Base-by-base conservation (phyloP, 2,329 filamentous ascomycete species). In the Aspergillus hiratsukae region DNA sequence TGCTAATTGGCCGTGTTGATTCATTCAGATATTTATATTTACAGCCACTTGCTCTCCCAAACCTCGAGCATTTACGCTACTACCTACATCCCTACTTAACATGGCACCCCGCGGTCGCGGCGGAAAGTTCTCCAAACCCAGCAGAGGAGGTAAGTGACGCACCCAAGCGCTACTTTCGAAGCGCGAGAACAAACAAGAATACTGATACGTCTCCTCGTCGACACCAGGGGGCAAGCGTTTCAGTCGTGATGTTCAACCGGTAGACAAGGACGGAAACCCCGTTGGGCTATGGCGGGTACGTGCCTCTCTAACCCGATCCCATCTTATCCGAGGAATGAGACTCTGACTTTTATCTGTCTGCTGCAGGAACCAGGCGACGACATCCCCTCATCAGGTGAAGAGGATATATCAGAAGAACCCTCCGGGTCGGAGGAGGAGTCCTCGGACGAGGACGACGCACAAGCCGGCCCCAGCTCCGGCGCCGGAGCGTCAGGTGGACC, bases 51-150 rank as follows among this genome's bases (percentile, higher is more conserved):
- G 31, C 1, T 17, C 14, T 37, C 5, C 5, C 17, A 14, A 7
- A 7, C 0, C 17, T 17, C 17, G 7, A n/a, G n/a, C n/a, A 11
- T 43, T 11, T 43, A 21, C 40, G n/a, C 40, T 21, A 29, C 45
- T 35, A 21, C 19, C 53, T 40, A 52, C 41, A 21, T 27, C 48
- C 51, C 35, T 29, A 43, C 48, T 43, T 46, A 23, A 52, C 28
- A 78, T 78, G 75, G 67, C 76, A 43, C 75, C 75, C 58, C 73
- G 91, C 72, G 91, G 90, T 66, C 89, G 92, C 72, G 91, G 92
- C 72, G 91, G 92, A 76, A 97, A 97, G 79, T 96, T 93, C 76
- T 89, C 86, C 80, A 97, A 97, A 81, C 91, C 88, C 65, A 91
- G 90, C 66, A 84, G 93, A 77, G 93, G 93, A 82, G 92, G 93